Conservation (phyloP, 2,329 filamentous ascomycete species). For the Venturia effusa region DNA sequence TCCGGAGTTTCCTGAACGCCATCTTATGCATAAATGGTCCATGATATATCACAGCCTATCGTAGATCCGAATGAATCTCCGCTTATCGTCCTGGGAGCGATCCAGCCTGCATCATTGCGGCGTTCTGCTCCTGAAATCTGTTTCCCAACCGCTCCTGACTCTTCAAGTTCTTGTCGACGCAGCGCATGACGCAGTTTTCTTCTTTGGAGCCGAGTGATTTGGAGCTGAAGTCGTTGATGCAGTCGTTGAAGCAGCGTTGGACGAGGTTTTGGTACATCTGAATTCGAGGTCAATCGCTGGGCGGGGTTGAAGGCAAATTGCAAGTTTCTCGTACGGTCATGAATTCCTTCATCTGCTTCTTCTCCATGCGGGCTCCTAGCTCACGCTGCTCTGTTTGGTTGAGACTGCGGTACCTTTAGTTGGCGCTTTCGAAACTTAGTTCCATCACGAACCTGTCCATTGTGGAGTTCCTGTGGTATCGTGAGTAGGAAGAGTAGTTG, state of each 20-base stretch:
- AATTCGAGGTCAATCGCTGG: slow-evolving; percentile 12
- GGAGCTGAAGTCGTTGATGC: slow-evolving; percentile 96
- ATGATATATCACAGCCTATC: not conserved
- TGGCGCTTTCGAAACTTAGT: slow-evolving; percentile 2
- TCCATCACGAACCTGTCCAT: slow-evolving; percentile 22
- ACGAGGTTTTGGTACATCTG: slow-evolving; percentile 66
- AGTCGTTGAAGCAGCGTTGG: slow-evolving; percentile 89
- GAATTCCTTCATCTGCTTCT: slow-evolving; percentile 98
- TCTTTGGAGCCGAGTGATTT: slow-evolving; percentile 85
- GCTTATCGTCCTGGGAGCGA: slow-evolving; percentile 35
- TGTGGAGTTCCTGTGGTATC: not conserved
- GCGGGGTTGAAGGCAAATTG: not conserved
- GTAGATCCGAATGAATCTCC: not conserved
- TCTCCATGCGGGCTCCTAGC: slow-evolving; percentile 89
- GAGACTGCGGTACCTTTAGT: slow-evolving; percentile 41
- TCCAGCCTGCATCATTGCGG: slow-evolving; percentile 53
- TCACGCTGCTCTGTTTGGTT: slow-evolving; percentile 76
- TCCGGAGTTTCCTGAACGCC: not conserved
- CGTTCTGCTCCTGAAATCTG: slow-evolving; percentile 72
- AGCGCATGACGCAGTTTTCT: slow-evolving; percentile 84
- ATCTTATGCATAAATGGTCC: not conserved
- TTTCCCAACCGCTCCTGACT: slow-evolving; percentile 81
- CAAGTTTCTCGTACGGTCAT: slow-evolving; percentile 62
- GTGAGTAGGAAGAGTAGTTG: not conserved
- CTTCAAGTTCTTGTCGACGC: slow-evolving; percentile 94